These are phyloP conservation scores for Apophysomyces ossiformis DNA, from an alignment of 371 early-diverging fungal species.

Conservation along the genomic window DNA sequence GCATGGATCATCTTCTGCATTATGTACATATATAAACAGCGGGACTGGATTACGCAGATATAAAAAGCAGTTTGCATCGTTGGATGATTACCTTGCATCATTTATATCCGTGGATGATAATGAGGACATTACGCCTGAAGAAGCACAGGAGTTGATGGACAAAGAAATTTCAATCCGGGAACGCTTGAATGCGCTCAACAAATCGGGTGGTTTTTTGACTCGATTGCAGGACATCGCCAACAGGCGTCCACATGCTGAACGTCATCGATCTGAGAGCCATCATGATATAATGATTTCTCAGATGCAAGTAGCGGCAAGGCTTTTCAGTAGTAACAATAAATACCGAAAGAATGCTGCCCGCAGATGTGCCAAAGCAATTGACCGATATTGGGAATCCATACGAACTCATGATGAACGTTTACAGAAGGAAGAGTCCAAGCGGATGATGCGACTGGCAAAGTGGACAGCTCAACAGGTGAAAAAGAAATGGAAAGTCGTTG, in stretches of 20 bases:
- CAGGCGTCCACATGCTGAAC: slow-evolving; percentile 44
- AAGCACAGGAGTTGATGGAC: slow-evolving; percentile 43
- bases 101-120: slow-evolving; percentile 62
- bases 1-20: slow-evolving; percentile 6
- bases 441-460: slow-evolving; percentile 64
- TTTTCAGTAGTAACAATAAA: slow-evolving; percentile 46
- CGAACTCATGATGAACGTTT: slow-evolving; percentile 57
- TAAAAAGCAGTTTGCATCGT: slow-evolving; percentile 36
- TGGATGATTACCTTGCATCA: slow-evolving; percentile 60
- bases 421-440: slow-evolving; percentile 56
- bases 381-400: slow-evolving; percentile 58
- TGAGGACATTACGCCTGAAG: slow-evolving; percentile 58
- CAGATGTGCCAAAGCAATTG: slow-evolving; percentile 64
- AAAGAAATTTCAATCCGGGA: slow-evolving; percentile 47
- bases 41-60: slow-evolving; percentile 41
- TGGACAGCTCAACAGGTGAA: slow-evolving; percentile 68
- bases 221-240: slow-evolving; percentile 35
- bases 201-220: slow-evolving; percentile 51
- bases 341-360: slow-evolving; percentile 54
- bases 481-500: slow-evolving; percentile 70
- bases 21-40: slow-evolving; percentile 13
- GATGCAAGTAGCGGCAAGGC: slow-evolving; percentile 43
- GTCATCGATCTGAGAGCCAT: slow-evolving; percentile 35
- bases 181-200: slow-evolving; percentile 43
- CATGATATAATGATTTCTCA: slow-evolving; percentile 45